Base-by-base conservation (phyloP, 2,329 filamentous ascomycete species). In the Westerdykella sp. region DNA sequence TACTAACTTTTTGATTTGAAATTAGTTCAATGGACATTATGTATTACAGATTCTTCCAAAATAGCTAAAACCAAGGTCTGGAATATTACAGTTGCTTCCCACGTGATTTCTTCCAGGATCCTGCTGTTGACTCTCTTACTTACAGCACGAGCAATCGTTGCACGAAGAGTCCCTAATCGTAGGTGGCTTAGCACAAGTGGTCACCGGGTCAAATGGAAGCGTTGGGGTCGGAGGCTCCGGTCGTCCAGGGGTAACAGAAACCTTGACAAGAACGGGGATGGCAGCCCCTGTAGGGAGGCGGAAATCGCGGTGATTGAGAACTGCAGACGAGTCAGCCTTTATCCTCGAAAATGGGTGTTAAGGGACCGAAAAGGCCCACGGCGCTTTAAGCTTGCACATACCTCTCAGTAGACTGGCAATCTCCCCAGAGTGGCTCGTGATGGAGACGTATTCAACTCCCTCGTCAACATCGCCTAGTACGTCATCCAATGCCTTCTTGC, bases 241-340 rank as follows among this genome's bases (percentile, higher is more conserved):
- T 13, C 59, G 60, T 15, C 60, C 57, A 6, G 72, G 42, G 1
- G 66, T 74, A 28, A 28, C 25, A 51, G 77, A 72, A 1, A 77
- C 80, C 63, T 77, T 79, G 28, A 87, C 76, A 1, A 87, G 71
- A 2, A 84, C 80, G 0, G 83, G 82, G 22, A 87, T 82, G 6
- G 83, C 76, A 44, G 80, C 76, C 7, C 84, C 83, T 0, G 84
- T 87, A n/a, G 70, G 71, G 11, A 87, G 68, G 2, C 68, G 62
- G 58, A 86, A 87, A 2, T 65, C 50, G n/a, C 75, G 73, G 54
- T 87, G 83, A 40, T 75, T 74, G 4, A 85, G 64, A 0, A 79
- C 79, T 57, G 21, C 25, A 5, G 13, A 34, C 14, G 12, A 28
- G 14, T 44, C 39, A 45, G 39, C 34, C 39, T 12, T 28, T 28